Evolutionary conservation across 345 rosid species (phyloP), one percentile per base, ranked within the genome.

Genomic region (Brassica incana): DNA sequence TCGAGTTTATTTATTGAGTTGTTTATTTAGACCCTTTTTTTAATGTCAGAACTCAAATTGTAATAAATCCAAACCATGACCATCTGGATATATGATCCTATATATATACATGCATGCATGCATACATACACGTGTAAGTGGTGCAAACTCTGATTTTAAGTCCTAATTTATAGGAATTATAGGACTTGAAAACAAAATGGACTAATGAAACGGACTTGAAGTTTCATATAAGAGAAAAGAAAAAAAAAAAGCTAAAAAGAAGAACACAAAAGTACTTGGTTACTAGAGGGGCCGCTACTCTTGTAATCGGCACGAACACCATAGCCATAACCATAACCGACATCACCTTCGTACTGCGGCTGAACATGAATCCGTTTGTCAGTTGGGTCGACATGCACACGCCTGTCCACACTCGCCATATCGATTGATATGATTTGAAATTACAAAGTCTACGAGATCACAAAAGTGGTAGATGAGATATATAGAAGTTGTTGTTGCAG

Each of bases 341-440:
- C 30, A 74, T 74, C 78, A 6, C 69, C 75, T 0, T 68, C 71
- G 2, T 48, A 68, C 35, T 6, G 1, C 0, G 82, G 82, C 70
- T 61, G 70, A 11, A 79, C 48, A 68, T 50, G 75, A 62, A 12
- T 16, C 3, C 72, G 52, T 71, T 80, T 75, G 25, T 75, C 79
- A 32, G 56, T 15, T 18, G 15, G 76, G 62, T 75, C 79, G 2
- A 70, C 76, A 54, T 75, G 72, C 73, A 71, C 54, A 64, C 76
- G 83, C 69, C 77, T 64, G n/a, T 80, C 83, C 11, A 70, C 76
- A 20, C 4, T 75, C 58, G 83, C 83, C 83, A 80, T 80, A 7
- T 43, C 15, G 64, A 36, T n/a, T 35, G 6, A 32, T 73, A 43
- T 72, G 54, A 43, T 54, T 12, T 63, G 5, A 58, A 60, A 45